A percentile compares a stretch with the other conserved stretches of the same genome.
Evolutionary conservation across 2,329 filamentous ascomycete species (phyloP).

Genomic region (Aureobasidium mangrovei): DNA sequence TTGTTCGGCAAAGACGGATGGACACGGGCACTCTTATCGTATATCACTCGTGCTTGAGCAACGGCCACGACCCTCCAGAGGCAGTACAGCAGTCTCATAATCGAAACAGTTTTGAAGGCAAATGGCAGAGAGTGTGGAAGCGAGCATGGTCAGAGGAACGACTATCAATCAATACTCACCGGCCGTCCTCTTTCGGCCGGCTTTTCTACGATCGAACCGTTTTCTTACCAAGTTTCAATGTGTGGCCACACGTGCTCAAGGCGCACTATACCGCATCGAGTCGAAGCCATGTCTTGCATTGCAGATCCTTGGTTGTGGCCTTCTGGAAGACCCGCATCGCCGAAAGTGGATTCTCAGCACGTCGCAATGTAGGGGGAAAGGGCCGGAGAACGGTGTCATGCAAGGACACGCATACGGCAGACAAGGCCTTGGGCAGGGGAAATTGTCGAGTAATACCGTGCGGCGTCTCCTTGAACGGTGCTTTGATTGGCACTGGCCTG

Average conservation of each 20-base stretch:
- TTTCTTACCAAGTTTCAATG: background rate
- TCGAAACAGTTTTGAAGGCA: background rate
- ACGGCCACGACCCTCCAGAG: background rate
- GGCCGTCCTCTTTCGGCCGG: background rate
- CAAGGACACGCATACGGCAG: background rate
- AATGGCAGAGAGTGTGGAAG: background rate
- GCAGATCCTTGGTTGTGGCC: background rate
- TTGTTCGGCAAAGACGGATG: background rate
- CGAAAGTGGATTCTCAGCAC: background rate
- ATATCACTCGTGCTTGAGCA: background rate
- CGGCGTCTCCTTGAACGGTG: background rate
- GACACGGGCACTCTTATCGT: background rate
- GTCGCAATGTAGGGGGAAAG: background rate
- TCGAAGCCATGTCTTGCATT: constrained; percentile 7
- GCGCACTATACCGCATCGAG: background rate
- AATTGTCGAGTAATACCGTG: background rate
- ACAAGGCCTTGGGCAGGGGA: background rate
- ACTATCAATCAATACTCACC: constrained; percentile 12
- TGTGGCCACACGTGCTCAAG: background rate
- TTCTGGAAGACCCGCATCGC: constrained; percentile 2
- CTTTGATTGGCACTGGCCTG: background rate
- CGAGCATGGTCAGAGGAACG: background rate
- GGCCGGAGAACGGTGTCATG: background rate
- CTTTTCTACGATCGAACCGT: background rate
- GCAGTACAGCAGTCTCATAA: background rate